Evolutionary conservation across 1,284 basidiomycete genomes (phyloP).

Genomic region (Agaricales sp.): DNA sequence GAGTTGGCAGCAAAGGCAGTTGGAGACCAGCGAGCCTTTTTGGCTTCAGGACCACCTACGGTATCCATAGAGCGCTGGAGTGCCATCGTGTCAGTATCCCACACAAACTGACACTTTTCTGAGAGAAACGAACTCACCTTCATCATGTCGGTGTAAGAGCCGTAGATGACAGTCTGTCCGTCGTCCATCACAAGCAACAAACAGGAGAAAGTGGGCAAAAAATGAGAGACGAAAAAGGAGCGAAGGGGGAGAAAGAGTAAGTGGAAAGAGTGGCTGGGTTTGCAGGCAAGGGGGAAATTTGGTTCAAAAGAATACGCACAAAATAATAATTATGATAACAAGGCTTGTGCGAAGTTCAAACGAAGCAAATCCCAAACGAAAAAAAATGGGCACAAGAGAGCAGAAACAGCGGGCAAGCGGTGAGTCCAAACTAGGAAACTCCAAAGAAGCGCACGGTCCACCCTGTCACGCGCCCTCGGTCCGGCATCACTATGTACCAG

Average conservation of each 20-base stretch:
- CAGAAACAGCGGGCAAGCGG: background rate
- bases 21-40: constrained; percentile 81
- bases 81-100: constrained; percentile 3
- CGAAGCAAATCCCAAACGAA: background rate
- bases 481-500: no score
- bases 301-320: background rate
- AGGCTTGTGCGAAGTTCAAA: background rate
- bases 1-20: constrained; percentile 39
- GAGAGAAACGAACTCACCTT: constrained; percentile 39
- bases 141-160: constrained; percentile 80
- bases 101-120: constrained; percentile 7
- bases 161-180: constrained; percentile 11
- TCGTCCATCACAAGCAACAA: background rate
- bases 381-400: background rate
- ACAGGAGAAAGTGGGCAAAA: background rate
- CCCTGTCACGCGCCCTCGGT: no score
- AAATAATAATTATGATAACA: background rate
- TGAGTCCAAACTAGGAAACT: background rate
- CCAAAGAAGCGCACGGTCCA: background rate
- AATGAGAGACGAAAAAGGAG: background rate
- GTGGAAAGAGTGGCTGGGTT: background rate
- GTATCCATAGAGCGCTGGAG: constrained; percentile 68
- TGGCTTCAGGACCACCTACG: constrained; percentile 69
- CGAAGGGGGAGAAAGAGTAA: background rate
- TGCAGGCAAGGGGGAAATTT: background rate